Evolutionary conservation across 2,329 filamentous ascomycete genomes (phyloP).

Genomic region (Penicillium crustosum): DNA sequence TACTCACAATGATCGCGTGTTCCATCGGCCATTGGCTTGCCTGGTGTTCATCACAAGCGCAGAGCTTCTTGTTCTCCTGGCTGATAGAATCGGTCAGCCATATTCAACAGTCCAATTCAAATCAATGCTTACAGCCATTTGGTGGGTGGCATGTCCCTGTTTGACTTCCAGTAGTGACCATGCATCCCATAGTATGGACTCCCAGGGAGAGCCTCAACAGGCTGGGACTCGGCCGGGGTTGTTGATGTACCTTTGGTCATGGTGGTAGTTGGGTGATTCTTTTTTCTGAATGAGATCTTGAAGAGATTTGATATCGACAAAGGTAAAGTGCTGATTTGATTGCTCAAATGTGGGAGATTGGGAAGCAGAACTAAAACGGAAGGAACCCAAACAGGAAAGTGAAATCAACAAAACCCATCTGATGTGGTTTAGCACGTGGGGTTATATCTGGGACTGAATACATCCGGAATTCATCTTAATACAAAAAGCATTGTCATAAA

Average conservation of each 20-base stretch:
- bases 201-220: too few relatives aligned
- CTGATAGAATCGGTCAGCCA: not conserved
- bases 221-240: not conserved
- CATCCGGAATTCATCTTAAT: not conserved
- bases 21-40: not conserved
- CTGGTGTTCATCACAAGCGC: not conserved
- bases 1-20: not conserved
- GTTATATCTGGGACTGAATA: not conserved
- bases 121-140: not conserved
- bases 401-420: not conserved
- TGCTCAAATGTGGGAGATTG: not conserved
- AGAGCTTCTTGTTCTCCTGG: not conserved
- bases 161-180: not conserved
- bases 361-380: not conserved
- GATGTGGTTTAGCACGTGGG: not conserved
- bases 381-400: not conserved
- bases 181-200: not conserved
- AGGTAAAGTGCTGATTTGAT: not conserved
- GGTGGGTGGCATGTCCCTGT: not conserved
- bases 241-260: not conserved
- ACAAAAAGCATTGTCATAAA: not conserved
- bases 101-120: not conserved
- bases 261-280: not conserved
- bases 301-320: not conserved
- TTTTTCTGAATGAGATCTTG: not conserved